Evolutionary conservation across 2,329 filamentous ascomycete genomes (phyloP).

Genomic region (Orbilia ellipsospora): DNA sequence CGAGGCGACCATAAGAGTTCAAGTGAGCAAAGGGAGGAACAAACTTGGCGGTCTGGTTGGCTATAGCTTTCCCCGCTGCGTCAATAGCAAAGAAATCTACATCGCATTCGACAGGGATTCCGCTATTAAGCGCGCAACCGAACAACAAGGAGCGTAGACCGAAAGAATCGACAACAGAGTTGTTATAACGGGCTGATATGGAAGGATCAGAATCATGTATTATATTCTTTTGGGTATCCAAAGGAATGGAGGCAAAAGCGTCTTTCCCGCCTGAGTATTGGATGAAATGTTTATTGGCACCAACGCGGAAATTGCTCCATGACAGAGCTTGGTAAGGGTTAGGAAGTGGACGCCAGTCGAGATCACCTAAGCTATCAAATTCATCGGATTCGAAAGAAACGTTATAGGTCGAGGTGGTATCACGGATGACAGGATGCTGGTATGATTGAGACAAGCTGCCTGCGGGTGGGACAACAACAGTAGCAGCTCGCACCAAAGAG

Average conservation of each 20-base stretch:
- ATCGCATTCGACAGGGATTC: slow-evolving; percentile 43
- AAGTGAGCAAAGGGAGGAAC: slow-evolving; percentile 35
- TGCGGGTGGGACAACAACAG: background rate
- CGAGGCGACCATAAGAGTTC: slow-evolving; percentile 33
- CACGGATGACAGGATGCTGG: slow-evolving; percentile 21
- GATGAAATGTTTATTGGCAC: slow-evolving; percentile 44
- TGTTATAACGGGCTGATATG: slow-evolving; percentile 9
- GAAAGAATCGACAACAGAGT: slow-evolving; percentile 23
- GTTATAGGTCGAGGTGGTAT: slow-evolving; percentile 37
- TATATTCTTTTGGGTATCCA: slow-evolving; percentile 17
- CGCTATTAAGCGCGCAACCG: slow-evolving; percentile 42
- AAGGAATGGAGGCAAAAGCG: slow-evolving; percentile 32
- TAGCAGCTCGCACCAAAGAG: no score
- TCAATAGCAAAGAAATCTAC: slow-evolving; percentile 23
- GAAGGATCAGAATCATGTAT: slow-evolving; percentile 24
- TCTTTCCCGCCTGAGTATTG: slow-evolving; percentile 35
- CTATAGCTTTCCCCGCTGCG: background rate
- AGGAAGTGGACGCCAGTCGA: slow-evolving; percentile 42
- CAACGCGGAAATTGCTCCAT: slow-evolving; percentile 46
- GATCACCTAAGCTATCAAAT: slow-evolving; percentile 47
- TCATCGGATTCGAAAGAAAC: slow-evolving; percentile 41
- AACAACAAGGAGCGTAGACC: slow-evolving; percentile 24
- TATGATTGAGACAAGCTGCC: slow-evolving; percentile 1
- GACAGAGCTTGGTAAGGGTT: slow-evolving; percentile 34
- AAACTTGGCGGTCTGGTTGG: slow-evolving; percentile 12